A percentile compares a stretch with the other conserved stretches of the same genome.
These are phyloP conservation scores for Hippophae tibetana DNA, from an alignment of 306 rosid species.

Conservation along the genomic window DNA sequence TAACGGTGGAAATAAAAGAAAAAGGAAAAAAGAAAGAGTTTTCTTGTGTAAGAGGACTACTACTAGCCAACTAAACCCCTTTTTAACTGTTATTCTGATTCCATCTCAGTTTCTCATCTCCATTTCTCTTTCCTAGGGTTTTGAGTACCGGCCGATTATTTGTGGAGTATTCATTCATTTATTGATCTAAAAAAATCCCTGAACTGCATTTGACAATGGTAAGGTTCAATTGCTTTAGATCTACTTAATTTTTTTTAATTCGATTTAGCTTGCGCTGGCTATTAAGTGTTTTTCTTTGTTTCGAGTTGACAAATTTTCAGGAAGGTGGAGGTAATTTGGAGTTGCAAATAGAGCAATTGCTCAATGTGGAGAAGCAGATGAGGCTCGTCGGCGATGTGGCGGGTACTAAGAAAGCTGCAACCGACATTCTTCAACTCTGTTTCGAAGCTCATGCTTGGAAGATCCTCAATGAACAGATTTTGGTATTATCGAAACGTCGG, in stretches of 20 bases:
- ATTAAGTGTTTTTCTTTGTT: background rate
- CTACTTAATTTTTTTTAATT: background rate
- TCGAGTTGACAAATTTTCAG: constrained; percentile 24
- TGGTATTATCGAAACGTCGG: constrained; percentile 80
- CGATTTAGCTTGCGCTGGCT: background rate
- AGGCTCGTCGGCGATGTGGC: constrained; percentile 65
- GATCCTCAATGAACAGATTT: constrained; percentile 84
- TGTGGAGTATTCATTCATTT: background rate
- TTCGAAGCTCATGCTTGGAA: constrained; percentile 79
- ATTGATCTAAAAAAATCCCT: background rate
- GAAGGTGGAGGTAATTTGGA: constrained; percentile 55
- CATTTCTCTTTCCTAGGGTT: too few species aligned
- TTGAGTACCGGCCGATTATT: background rate
- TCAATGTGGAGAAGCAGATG: constrained; percentile 84
- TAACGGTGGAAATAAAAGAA: too few species aligned
- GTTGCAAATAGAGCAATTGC: constrained; percentile 53
- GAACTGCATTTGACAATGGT: constrained; percentile 8
- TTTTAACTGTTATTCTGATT: too few species aligned
- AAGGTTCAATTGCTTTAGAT: background rate
- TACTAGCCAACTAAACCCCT: too few species aligned
- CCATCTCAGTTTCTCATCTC: too few species aligned
- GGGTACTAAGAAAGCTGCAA: constrained; percentile 73
- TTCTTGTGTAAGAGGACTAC: too few species aligned
- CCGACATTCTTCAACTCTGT: constrained; percentile 74
- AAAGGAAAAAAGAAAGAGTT: too few species aligned